Base-by-base conservation (phyloP, 2,329 filamentous ascomycete genomes). In the Cytospora schulzeri region DNA sequence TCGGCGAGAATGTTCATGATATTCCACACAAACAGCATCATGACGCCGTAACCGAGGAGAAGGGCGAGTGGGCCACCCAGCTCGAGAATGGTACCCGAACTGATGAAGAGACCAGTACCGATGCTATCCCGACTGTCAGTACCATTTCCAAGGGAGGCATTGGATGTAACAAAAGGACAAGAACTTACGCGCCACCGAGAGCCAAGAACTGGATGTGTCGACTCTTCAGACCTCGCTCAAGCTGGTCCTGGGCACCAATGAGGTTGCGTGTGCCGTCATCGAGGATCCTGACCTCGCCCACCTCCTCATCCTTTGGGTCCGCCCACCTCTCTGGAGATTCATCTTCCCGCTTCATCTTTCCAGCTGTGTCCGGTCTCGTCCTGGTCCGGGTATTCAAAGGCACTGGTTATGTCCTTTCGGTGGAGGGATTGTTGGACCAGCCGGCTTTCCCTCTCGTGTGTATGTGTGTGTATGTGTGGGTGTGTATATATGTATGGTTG, bases 21-120 rank as follows among this genome's bases (percentile, higher is more conserved):
- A 6, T 87, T 88, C 79, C 85, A 94, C 54, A 95, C 85, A 66
- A 93, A 84, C 19, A 85, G 80, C 59, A 90, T 91, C 72, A 93
- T 83, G 67, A 90, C 89, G 65, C 85, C 72, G 72, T 90, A 62
- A 56, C 87, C 88, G 68, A 92, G 83, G 55, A 92, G 80, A 45
- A 87, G 83, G 33, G 87, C 86, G 1, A 85, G 85, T 12, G 90
- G 89, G 0, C 90, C 89, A 12, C 87, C 82, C 57, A 81, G 85
- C 64, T 85, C 79, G 60, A 92, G 79, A 17, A 87, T 86, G 50
- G 77, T 78, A 53, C 89, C 89, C 57, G 84, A 87, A 59, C 89
- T 88, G 38, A 92, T 82, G 75, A 92, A 91, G 52, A 92, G 81
- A 68, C 89, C 89, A 2, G 89, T 92, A 61, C 89, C 89, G 70